A percentile compares a stretch with the other conserved stretches of the same genome.
Evolutionary conservation across 306 rosid genomes (phyloP).

Genomic region (Dryas octopetala): DNA sequence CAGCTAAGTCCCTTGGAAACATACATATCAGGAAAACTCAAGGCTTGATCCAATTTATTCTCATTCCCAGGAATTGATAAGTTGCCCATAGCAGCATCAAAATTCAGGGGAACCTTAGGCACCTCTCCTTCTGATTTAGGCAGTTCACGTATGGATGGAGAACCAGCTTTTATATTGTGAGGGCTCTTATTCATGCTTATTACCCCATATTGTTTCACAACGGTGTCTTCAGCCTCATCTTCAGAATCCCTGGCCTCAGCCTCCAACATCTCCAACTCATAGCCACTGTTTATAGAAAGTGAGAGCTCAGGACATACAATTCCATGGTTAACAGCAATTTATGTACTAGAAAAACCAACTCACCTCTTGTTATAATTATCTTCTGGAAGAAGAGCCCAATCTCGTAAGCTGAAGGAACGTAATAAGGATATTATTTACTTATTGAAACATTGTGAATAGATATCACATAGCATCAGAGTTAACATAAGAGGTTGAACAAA

Average conservation of each 20-base stretch:
- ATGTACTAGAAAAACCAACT: constrained; percentile 13
- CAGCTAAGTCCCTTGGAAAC: constrained; percentile 20
- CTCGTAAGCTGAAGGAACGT: constrained; percentile 61
- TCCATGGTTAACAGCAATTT: neutral
- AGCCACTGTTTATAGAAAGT: constrained; percentile 61
- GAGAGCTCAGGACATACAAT: constrained; percentile 22
- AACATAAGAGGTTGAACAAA: constrained; percentile 7
- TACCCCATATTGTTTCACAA: constrained; percentile 40
- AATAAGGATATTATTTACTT: constrained; percentile 20
- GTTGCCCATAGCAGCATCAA: constrained; percentile 10
- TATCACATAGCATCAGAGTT: neutral
- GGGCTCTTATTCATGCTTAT: constrained; percentile 45
- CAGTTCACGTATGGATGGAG: constrained; percentile 26
- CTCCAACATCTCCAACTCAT: constrained; percentile 66
- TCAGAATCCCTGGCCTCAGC: constrained; percentile 96
- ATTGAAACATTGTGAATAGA: neutral
- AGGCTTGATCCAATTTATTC: constrained; percentile 21
- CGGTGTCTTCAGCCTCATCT: constrained; percentile 58
- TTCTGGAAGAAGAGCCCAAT: constrained; percentile 80
- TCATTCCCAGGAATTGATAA: neutral
- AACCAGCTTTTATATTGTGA: constrained; percentile 31
- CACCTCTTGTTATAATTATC: constrained; percentile 72
- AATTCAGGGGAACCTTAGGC: constrained; percentile 19
- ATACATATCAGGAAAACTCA: constrained; percentile 24
- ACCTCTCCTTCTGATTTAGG: constrained; percentile 32